Conservation (phyloP, 345 rosid genomes). For the Mallotus nudiflorus region DNA sequence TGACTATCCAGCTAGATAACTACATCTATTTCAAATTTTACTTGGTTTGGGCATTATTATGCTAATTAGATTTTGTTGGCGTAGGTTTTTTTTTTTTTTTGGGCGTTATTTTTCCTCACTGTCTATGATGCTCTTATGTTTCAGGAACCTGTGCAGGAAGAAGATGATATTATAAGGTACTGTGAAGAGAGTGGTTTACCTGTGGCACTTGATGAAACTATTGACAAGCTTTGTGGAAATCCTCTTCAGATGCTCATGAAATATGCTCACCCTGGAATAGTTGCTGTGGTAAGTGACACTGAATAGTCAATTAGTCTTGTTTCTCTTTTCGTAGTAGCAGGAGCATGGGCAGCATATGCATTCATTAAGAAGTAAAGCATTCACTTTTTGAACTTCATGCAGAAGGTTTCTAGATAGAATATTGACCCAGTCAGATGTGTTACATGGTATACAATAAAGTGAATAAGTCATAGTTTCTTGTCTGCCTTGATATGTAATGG, state of each 20-base stretch:
- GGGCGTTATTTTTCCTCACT: conserved; percentile 4
- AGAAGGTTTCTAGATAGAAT: not conserved
- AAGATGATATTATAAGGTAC: conserved; percentile 73
- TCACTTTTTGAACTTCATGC: not conserved
- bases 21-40: not conserved
- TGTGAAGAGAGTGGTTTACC: conserved; percentile 88
- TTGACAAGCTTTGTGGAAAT: conserved; percentile 50
- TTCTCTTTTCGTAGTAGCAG: conserved; percentile 7
- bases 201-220: conserved; percentile 91
- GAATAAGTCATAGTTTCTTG: not conserved
- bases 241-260: conserved; percentile 56
- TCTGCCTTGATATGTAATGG: not conserved
- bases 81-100: not conserved
- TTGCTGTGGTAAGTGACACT: conserved; percentile 71
- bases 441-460: not conserved
- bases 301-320: conserved; percentile 17
- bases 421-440: not conserved
- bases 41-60: not conserved
- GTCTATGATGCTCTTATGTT: conserved; percentile 13
- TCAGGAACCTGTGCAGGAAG: conserved; percentile 88
- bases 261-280: conserved; percentile 75
- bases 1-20: not conserved
- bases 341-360: not conserved
- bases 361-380: not conserved
- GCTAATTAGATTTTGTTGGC: not conserved